Percentiles rank a stretch among this genome's conserved stretches.
Evolutionary conservation across 202 grass and related monocot species (phyloP).

Genomic region (Panicum virgatum): DNA sequence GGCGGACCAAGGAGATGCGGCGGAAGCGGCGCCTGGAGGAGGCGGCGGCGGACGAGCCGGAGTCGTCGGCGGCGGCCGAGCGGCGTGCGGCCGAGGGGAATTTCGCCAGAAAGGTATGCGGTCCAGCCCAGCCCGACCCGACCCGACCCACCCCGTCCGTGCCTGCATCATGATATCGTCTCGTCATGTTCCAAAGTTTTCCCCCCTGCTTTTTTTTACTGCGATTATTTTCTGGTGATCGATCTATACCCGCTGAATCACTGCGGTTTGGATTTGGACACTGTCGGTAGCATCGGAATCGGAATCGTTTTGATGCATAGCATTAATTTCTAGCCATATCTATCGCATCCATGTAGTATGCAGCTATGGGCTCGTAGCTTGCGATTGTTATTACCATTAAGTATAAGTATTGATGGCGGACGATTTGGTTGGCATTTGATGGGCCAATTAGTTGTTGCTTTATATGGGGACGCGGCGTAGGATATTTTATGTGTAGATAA

Average conservation of each 20-base stretch:
- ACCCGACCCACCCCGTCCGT: slow-evolving; percentile 32
- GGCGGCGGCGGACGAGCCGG: neutral
- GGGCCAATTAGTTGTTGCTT: slow-evolving; percentile 9
- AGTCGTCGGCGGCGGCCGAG: neutral
- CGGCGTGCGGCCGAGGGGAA: slow-evolving; percentile 29
- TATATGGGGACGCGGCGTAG: slow-evolving; percentile 4
- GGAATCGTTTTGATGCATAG: neutral
- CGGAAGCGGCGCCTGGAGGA: slow-evolving; percentile 9
- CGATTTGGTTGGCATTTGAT: slow-evolving; percentile 21
- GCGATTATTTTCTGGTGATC: neutral
- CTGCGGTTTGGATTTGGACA: neutral
- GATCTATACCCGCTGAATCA: neutral
- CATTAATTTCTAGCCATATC: slow-evolving; percentile 21
- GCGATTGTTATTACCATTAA: neutral
- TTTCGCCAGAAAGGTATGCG: slow-evolving; percentile 49
- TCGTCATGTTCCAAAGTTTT: slow-evolving; percentile 16
- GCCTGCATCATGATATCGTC: slow-evolving; percentile 28
- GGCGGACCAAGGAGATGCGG: slow-evolving; percentile 36
- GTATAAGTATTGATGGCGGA: neutral
- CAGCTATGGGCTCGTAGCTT: neutral
- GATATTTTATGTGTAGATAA: slow-evolving; percentile 60
- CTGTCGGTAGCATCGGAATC: neutral
- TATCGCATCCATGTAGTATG: neutral
- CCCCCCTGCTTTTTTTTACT: neutral
- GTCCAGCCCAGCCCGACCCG: slow-evolving; percentile 46